Conservation (phyloP, 163 green algal genomes). For the Chlamydomonas reinhardtii region DNA sequence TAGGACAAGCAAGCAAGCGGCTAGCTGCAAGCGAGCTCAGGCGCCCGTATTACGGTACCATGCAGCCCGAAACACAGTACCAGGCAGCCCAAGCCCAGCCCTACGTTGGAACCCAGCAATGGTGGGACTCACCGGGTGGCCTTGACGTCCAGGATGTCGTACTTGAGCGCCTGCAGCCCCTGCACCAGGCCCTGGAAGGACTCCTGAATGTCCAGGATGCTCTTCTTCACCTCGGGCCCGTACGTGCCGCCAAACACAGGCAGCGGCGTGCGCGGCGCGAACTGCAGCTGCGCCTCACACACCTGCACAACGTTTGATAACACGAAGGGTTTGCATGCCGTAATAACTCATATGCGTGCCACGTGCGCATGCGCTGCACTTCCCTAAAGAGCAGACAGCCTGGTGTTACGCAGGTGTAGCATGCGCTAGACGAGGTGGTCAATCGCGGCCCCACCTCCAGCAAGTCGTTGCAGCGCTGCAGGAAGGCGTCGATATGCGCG, state of each 20-base stretch:
- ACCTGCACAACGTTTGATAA: no score
- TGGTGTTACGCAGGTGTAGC: no score
- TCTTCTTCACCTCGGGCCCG: conserved; percentile 84
- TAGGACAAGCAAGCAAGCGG: no score
- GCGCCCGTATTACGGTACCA: no score
- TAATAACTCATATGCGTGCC: not conserved
- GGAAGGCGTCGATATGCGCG: conserved; percentile 91
- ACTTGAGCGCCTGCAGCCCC: conserved; percentile 72
- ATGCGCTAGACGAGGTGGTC: no score
- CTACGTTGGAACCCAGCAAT: no score
- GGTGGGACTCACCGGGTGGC: conserved; percentile 60
- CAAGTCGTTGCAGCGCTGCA: conserved; percentile 88
- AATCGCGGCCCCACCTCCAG: conserved; percentile 62
- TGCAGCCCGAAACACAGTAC: no score
- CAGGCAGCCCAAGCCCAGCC: no score
- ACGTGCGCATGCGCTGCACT: no score
- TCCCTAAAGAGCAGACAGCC: no score
- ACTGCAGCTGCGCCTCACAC: conserved; percentile 90
- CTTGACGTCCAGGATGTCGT: conserved; percentile 92
- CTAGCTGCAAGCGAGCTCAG: no score
- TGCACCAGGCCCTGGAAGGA: conserved; percentile 78
- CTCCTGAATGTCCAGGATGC: conserved; percentile 84
- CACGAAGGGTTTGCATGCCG: no score
- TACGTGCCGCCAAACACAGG: conserved; percentile 87
- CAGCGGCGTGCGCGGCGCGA: conserved; percentile 74